Evolutionary conservation across 2,329 filamentous ascomycete species (phyloP), one percentile per base, ranked within the genome.

Genomic region (Cadophora malorum): DNA sequence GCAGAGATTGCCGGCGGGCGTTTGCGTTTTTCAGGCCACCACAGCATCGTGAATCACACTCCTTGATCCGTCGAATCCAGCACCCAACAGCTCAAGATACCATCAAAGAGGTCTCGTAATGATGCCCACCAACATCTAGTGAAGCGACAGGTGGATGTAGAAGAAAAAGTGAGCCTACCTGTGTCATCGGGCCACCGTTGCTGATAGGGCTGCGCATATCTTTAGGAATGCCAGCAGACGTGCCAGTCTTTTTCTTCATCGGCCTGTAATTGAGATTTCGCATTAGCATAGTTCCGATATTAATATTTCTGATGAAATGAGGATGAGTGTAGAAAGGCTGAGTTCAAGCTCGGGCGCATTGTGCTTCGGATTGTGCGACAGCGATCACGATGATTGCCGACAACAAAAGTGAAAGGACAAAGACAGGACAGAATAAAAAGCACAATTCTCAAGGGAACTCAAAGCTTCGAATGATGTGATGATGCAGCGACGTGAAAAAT

Each of bases 211-310:
- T 87, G 79, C 84, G 64, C 25, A 63, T 86, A 73, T 87, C 84
- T 79, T 90, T 87, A 76, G 90, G 86, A 77, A 92, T 84, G 75
- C 90, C 91, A 78, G 89, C 90, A 73, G 88, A 86, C 72, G 88
- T 87, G 73, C 88, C 87, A 69, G 70, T 71, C 55, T 90, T 91
- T 81, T 91, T 93, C 82, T 94, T 94, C 79, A 90, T 85, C 55
- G 91, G 91, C 73, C 91, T 94, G 77, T 71, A 67, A 58, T 41
- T 52, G 61, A 55, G 65, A 38, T 65, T 65, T 60, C 59, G 65
- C 45, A 66, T 76, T 71, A 76, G 73, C 69, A 71, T 67, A 66
- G 35, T 71, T 55, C 33, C 47, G 49, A 50, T 28, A 28, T 49
- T 52, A 35, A 61, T 31, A 49, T 31, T 63, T 41, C 33, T 16